Evolutionary conservation across 768 basidiomycete genomes (phyloP).

Genomic region (Boletus vinaceobasis): DNA sequence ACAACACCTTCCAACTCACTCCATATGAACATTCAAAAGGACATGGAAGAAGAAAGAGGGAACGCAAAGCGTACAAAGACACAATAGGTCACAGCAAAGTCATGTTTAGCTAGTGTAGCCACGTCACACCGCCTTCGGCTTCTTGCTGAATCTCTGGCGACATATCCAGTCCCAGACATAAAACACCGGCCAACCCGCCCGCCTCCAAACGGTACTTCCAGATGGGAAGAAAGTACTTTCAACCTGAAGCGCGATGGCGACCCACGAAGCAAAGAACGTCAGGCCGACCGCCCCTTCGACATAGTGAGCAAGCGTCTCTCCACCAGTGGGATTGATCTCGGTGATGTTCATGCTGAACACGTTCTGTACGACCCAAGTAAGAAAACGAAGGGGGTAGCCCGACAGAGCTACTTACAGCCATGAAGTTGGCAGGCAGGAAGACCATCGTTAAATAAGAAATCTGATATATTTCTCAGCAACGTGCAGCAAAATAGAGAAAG

Average conservation of each 20-base stretch:
- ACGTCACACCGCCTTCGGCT: slow-evolving; percentile 11
- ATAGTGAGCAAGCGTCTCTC: slow-evolving; percentile 37
- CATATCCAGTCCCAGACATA: slow-evolving; percentile 1
- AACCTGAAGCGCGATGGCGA: slow-evolving; percentile 49
- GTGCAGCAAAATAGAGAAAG: slow-evolving; percentile 26
- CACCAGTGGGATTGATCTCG: slow-evolving; percentile 34
- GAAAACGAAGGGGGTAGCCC: neutral
- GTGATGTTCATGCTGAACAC: slow-evolving; percentile 57
- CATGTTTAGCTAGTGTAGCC: neutral
- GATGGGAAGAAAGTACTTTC: slow-evolving; percentile 23
- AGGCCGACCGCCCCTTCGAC: slow-evolving; percentile 41
- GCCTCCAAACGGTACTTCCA: slow-evolving; percentile 15
- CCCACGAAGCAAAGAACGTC: slow-evolving; percentile 51
- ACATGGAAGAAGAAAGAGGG: too few species aligned
- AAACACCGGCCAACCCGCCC: slow-evolving; percentile 22
- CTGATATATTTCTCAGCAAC: slow-evolving; percentile 2
- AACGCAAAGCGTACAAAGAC: neutral
- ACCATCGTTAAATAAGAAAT: slow-evolving; percentile 56
- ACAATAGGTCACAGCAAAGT: neutral
- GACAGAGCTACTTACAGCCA: slow-evolving; percentile 22
- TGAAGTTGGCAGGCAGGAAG: slow-evolving; percentile 55
- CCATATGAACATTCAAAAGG: neutral
- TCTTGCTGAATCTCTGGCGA: neutral
- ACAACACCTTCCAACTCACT: neutral
- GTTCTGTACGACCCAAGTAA: slow-evolving; percentile 31